Conservation (phyloP, 495 filamentous ascomycete genomes). For the Penicilliopsis zonata region DNA sequence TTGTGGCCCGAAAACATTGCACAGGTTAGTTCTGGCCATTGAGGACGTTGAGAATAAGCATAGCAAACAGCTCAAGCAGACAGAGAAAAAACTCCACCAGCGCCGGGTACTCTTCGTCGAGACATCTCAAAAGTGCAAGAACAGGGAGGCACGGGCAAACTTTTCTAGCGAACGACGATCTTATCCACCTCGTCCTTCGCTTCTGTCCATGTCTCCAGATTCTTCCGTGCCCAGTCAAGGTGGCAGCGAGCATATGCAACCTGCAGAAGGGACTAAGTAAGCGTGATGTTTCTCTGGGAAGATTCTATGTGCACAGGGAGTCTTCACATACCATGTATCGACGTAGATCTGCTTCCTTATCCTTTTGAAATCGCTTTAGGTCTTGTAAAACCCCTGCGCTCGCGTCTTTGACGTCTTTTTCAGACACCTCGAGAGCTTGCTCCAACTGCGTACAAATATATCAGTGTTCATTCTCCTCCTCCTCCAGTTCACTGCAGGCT, state of each 20-base stretch:
- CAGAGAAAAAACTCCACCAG: slow-evolving; percentile 8
- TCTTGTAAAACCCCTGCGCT: slow-evolving; percentile 77
- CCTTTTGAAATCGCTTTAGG: slow-evolving; percentile 79
- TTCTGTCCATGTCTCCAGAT: slow-evolving; percentile 91
- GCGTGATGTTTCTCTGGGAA: slow-evolving; percentile 3
- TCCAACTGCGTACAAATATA: slow-evolving; percentile 49
- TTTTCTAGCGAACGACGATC: slow-evolving; percentile 48
- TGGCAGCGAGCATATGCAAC: slow-evolving; percentile 88
- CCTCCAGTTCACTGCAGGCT: background rate
- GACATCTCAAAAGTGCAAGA: background rate
- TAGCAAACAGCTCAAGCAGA: no score
- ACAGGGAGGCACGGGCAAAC: slow-evolving; percentile 1
- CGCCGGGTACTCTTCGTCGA: slow-evolving; percentile 5
- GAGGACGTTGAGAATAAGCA: no score
- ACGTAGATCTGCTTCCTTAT: slow-evolving; percentile 89
- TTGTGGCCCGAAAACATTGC: no score
- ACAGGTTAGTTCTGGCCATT: no score
- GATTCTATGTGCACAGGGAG: slow-evolving; percentile 1
- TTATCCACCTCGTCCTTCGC: slow-evolving; percentile 87
- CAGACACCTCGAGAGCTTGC: slow-evolving; percentile 74
- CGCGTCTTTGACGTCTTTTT: slow-evolving; percentile 84
- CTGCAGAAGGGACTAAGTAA: slow-evolving; percentile 32
- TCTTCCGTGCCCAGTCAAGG: slow-evolving; percentile 97
- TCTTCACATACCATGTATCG: slow-evolving; percentile 74
- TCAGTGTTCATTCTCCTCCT: slow-evolving; percentile 3